These are phyloP conservation scores for Eucalyptus marginata DNA, from an alignment of 345 rosid genomes.

Conservation along the genomic window DNA sequence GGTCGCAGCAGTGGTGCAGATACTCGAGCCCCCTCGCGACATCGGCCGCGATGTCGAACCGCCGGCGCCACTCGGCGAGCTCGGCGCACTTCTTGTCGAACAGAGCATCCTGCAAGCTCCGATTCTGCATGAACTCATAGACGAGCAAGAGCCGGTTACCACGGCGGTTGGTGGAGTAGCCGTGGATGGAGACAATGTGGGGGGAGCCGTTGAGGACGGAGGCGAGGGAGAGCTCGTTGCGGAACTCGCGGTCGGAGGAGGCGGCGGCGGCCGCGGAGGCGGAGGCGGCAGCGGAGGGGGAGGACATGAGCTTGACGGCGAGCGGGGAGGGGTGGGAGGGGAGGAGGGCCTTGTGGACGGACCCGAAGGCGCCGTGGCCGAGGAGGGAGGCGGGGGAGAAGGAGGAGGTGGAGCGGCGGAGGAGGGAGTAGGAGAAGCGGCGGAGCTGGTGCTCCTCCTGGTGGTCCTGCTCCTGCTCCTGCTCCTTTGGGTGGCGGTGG, in stretches of 20 bases:
- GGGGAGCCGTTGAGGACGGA: conserved; percentile 41
- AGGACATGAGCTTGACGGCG: conserved; percentile 87
- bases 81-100: conserved; percentile 57
- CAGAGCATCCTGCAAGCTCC: conserved; percentile 82
- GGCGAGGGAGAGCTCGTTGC: conserved; percentile 83
- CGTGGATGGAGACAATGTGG: conserved; percentile 46
- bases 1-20: conserved; percentile 45
- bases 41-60: conserved; percentile 42
- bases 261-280: not conserved
- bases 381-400: conserved; percentile 69
- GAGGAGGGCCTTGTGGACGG: conserved; percentile 48
- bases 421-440: conserved; percentile 58
- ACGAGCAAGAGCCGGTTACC: conserved; percentile 54
- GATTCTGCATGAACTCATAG: conserved; percentile 77
- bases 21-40: conserved; percentile 67
- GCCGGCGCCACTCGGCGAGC: conserved; percentile 47
- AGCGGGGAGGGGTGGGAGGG: conserved; percentile 22
- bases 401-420: conserved; percentile 73
- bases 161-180: conserved; percentile 61
- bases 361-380: conserved; percentile 95
- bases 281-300: conserved; percentile 35
- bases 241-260: conserved; percentile 65
- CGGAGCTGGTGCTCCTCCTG: not conserved
- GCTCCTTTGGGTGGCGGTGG: not conserved
- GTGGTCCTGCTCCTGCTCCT: no score